Percentiles rank a stretch among this genome's conserved stretches.
phyloP scores from a whole-genome alignment of 768 basidiomycete species.

The Serendipita sp. region DNA sequence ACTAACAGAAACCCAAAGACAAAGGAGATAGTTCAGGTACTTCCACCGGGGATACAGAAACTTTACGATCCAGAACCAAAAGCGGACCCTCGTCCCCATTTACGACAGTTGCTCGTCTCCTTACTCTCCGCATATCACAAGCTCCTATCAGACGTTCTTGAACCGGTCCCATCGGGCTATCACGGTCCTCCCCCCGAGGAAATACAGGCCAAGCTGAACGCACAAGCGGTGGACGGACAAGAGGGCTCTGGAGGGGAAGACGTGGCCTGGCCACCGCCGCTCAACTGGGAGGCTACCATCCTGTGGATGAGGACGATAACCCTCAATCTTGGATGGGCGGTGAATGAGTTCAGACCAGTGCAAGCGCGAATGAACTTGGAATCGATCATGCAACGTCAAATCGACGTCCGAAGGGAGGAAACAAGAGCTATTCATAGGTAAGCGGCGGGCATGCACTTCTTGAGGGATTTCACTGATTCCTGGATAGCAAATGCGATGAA shows the following conservation, averaged over 20 bases:
- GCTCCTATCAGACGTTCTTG: background rate
- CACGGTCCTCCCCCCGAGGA: background rate
- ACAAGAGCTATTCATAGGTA: background rate
- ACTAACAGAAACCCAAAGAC: background rate
- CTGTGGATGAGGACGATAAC: background rate
- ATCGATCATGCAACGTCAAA: conserved; percentile 4
- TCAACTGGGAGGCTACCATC: conserved; percentile 4
- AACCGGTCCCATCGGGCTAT: conserved; percentile 5
- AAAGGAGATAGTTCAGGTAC: background rate
- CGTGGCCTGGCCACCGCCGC: background rate
- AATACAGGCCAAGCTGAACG: background rate
- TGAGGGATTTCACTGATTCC: background rate
- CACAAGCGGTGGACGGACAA: background rate
- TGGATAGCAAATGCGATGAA: conserved; percentile 3
- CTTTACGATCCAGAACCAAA: background rate
- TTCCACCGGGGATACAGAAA: background rate
- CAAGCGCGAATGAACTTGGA: conserved; percentile 1
- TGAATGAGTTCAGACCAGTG: conserved; percentile 3
- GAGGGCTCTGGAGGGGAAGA: background rate
- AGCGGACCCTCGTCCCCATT: background rate
- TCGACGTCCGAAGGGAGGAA: background rate
- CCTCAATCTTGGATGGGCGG: conserved; percentile 1
- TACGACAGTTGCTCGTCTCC: background rate
- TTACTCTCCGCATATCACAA: background rate
- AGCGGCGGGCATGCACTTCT: background rate